phyloP scores from a whole-genome alignment of 164 flowering plant species.

The Tetracentron sinense region DNA sequence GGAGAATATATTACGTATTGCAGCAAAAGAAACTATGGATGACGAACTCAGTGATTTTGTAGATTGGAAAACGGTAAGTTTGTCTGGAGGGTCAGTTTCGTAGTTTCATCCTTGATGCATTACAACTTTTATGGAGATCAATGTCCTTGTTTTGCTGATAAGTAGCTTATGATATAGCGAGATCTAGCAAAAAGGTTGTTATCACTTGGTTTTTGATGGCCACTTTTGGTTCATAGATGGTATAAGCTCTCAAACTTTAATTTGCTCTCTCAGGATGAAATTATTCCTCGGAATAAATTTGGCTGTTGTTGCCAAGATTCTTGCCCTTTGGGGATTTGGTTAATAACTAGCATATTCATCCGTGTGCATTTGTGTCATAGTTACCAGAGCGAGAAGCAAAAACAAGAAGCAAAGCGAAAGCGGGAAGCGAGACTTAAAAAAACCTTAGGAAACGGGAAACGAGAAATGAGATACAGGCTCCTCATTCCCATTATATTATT shows the following conservation, averaged over 20 bases:
- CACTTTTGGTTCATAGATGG: not conserved
- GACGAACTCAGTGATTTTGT: constrained; percentile 66
- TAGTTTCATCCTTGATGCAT: not conserved
- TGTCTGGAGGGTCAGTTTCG: too few relatives aligned
- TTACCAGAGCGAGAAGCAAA: too few relatives aligned
- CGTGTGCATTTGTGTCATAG: not conserved
- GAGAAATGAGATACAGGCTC: too few relatives aligned
- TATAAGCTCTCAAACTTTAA: not conserved
- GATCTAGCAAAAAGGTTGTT: not conserved
- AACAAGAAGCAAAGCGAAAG: too few relatives aligned
- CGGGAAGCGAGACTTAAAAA: too few relatives aligned
- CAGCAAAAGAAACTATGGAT: constrained; percentile 93
- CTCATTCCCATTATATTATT: too few relatives aligned
- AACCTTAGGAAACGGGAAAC: too few relatives aligned
- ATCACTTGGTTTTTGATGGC: not conserved
- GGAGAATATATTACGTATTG: constrained; percentile 60
- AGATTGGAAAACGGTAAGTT: constrained; percentile 81
- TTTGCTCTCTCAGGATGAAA: too few relatives aligned
- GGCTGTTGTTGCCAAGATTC: not conserved
- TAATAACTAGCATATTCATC: not conserved
- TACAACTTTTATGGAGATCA: not conserved
- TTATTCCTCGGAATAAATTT: too few relatives aligned
- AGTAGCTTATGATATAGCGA: not conserved
- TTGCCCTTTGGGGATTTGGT: not conserved
- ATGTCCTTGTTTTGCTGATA: not conserved